A percentile compares a stretch with the other conserved stretches of the same genome.
Evolutionary conservation across 1,284 basidiomycete species (phyloP).

Genomic region (Mycena citricolor): DNA sequence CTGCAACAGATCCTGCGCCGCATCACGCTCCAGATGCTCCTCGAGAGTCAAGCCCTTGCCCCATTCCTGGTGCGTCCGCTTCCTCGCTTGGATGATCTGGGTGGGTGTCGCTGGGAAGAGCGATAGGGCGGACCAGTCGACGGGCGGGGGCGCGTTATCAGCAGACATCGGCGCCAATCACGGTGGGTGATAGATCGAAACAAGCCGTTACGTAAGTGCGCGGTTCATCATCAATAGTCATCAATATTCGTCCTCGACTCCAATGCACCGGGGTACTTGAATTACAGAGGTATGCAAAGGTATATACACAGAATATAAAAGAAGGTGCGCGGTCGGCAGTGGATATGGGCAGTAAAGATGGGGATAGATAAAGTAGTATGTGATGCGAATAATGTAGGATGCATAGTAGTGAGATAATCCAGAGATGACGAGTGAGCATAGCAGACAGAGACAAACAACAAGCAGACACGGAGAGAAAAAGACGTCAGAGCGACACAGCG

Average conservation of each 20-base stretch:
- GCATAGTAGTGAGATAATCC: constrained; percentile 14
- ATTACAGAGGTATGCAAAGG: no score
- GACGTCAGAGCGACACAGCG: constrained; percentile 9
- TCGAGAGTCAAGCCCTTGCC: constrained; percentile 39
- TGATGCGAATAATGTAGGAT: constrained; percentile 13
- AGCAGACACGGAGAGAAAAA: constrained; percentile 3
- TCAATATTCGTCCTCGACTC: no score
- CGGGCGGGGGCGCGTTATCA: no score
- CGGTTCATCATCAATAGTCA: no score
- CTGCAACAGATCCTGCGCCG: constrained; percentile 31
- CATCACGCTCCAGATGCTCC: constrained; percentile 39
- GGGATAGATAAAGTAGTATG: no score
- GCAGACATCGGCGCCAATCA: no score
- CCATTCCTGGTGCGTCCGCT: constrained; percentile 37
- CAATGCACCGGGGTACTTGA: no score
- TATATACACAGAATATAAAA: no score
- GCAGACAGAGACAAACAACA: constrained; percentile 14
- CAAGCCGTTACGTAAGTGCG: no score
- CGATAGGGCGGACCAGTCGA: constrained; percentile 27
- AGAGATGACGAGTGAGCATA: constrained; percentile 20
- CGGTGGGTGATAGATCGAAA: no score
- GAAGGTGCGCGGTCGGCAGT: no score
- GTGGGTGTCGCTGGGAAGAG: constrained; percentile 36
- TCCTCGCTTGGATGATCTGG: constrained; percentile 37
- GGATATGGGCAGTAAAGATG: no score